These are phyloP conservation scores for Coccomyxa sp. DNA, from an alignment of 139 green algal species.

Conservation along the genomic window DNA sequence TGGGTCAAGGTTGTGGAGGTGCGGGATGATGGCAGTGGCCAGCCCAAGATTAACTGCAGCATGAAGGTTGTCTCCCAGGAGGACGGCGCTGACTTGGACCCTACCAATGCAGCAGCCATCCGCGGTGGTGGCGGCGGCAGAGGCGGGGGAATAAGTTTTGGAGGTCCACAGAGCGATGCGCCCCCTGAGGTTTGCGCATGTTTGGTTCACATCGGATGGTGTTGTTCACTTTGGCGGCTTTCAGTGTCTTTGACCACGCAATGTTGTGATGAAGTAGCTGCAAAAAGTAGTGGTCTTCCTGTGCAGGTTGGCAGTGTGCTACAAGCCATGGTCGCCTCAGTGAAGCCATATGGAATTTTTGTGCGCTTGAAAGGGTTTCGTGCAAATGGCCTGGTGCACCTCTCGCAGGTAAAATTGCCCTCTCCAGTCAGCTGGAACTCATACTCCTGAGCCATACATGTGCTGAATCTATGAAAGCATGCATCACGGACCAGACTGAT, in stretches of 20 bases:
- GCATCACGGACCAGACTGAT: not conserved
- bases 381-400: slow-evolving; percentile 51
- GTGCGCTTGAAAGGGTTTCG: slow-evolving; percentile 53
- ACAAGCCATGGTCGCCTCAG: slow-evolving; percentile 31
- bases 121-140: slow-evolving; percentile 4
- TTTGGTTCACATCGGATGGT: too few relatives aligned
- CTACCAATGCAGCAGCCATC: slow-evolving; percentile 4
- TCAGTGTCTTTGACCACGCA: too few relatives aligned
- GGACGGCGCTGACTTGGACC: slow-evolving; percentile 36
- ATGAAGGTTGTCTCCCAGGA: slow-evolving; percentile 33
- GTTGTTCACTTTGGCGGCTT: too few relatives aligned
- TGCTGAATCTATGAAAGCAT: not conserved
- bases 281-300: not conserved
- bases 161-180: slow-evolving; percentile 16
- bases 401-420: slow-evolving; percentile 28
- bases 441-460: too few relatives aligned
- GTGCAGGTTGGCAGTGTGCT: slow-evolving; percentile 37
- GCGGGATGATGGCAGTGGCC: slow-evolving; percentile 9
- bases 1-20: slow-evolving; percentile 39
- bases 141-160: not conserved
- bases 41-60: slow-evolving; percentile 19
- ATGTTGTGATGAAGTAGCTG: too few relatives aligned
- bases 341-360: slow-evolving; percentile 62
- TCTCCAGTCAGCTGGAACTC: not conserved
- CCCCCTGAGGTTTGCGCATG: slow-evolving; percentile 12